These are phyloP conservation scores for Fallopia convolvulus DNA, from an alignment of 148 eudicot genomes.

Conservation along the genomic window DNA sequence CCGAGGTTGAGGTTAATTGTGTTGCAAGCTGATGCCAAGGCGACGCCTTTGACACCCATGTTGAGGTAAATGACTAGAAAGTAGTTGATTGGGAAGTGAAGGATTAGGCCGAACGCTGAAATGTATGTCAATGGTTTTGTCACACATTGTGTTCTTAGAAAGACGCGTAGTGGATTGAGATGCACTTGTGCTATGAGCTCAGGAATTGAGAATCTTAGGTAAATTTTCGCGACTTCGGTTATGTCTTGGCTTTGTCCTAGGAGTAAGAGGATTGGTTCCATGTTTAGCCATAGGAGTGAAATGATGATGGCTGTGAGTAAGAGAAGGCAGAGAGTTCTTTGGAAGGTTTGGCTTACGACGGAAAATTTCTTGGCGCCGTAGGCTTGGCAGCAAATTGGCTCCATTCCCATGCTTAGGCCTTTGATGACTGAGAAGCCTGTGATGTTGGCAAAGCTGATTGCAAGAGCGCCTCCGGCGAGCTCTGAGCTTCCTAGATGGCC, in stretches of 20 bases:
- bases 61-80: constrained; percentile 42
- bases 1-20: constrained; percentile 51
- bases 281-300: constrained; percentile 65
- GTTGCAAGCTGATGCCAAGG: constrained; percentile 58
- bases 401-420: constrained; percentile 89
- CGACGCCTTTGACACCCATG: constrained; percentile 65
- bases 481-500: constrained; percentile 63
- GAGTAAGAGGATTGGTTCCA: constrained; percentile 42
- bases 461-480: constrained; percentile 85
- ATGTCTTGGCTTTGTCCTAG: constrained; percentile 64
- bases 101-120: constrained; percentile 34
- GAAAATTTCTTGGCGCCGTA: constrained; percentile 68
- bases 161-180: constrained; percentile 53
- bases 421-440: constrained; percentile 83
- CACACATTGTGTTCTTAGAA: constrained; percentile 56
- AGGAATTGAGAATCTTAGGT: constrained; percentile 59
- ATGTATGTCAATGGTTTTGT: constrained; percentile 48
- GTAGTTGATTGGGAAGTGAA: constrained; percentile 65
- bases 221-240: constrained; percentile 47
- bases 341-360: constrained; percentile 55
- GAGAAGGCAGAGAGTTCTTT: constrained; percentile 58
- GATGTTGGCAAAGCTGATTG: constrained; percentile 75
- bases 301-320: constrained; percentile 44
- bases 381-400: constrained; percentile 88
- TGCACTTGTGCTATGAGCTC: constrained; percentile 64